phyloP scores from a whole-genome alignment of 2,329 filamentous ascomycete species.

The Ceratocystis diversiconidia region DNA sequence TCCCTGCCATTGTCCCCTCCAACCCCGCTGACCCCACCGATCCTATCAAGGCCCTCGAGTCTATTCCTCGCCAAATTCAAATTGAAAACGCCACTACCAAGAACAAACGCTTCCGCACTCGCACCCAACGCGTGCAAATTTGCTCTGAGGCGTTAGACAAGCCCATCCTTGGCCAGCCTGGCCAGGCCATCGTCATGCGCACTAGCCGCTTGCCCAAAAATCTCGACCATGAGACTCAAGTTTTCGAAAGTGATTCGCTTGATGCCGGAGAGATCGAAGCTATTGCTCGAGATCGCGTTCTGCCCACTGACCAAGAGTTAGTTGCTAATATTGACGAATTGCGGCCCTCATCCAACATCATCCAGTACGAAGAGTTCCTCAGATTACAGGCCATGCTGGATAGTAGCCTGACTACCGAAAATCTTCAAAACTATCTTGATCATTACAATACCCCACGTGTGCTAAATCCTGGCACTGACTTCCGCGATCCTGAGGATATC shows the following conservation, averaged over 20 bases:
- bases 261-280: constrained; percentile 25
- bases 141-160: constrained; percentile 22
- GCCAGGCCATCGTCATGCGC: constrained; percentile 35
- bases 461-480: constrained; percentile 7
- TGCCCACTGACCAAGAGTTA: constrained; percentile 26
- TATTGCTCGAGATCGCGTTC: constrained; percentile 23
- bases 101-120: neutral
- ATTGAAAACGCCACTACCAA: neutral
- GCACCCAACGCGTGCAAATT: constrained; percentile 12
- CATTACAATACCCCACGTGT: constrained; percentile 1
- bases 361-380: constrained; percentile 31
- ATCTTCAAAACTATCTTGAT: constrained; percentile 33
- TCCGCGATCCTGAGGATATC: constrained; percentile 11
- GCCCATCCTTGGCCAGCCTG: constrained; percentile 26
- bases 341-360: constrained; percentile 28
- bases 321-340: constrained; percentile 36
- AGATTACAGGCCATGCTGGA: constrained; percentile 28
- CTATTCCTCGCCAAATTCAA: constrained; percentile 9
- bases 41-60: constrained; percentile 6
- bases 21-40: neutral
- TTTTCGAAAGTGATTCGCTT: constrained; percentile 17
- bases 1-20: neutral
- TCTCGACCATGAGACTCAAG: neutral
- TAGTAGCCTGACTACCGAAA: constrained; percentile 33
- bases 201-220: constrained; percentile 21